These are phyloP conservation scores for Chlamydomonas applanata DNA, from an alignment of 139 green algal species.

Conservation along the genomic window DNA sequence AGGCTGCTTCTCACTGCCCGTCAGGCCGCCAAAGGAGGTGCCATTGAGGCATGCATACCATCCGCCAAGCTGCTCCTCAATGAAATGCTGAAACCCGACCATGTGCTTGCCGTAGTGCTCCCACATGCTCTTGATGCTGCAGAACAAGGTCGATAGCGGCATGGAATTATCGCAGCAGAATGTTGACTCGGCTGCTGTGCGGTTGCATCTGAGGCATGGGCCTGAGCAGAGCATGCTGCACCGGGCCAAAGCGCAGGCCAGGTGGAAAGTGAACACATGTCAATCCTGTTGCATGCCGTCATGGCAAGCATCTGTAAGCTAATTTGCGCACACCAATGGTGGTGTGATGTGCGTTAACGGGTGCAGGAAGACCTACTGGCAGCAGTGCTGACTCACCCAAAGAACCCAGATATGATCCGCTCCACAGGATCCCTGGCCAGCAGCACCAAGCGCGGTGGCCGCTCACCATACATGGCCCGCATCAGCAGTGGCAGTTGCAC, in stretches of 20 bases:
- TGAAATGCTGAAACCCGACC: neutral
- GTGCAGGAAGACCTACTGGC: too few relatives aligned
- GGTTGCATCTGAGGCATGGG: neutral
- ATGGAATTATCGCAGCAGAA: too few relatives aligned
- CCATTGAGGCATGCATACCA: neutral
- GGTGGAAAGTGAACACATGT: neutral
- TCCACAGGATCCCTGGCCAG: constrained; percentile 13
- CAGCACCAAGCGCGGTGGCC: constrained; percentile 15
- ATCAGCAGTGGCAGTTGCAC: constrained; percentile 22
- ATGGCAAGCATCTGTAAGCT: neutral
- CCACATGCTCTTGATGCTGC: neutral
- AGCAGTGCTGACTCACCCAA: neutral
- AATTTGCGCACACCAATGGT: neutral
- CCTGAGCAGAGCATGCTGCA: neutral
- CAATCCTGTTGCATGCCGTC: neutral
- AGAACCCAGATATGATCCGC: constrained; percentile 1
- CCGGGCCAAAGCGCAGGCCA: neutral
- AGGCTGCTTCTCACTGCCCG: neutral
- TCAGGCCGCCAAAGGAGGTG: neutral
- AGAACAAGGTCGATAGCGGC: too few relatives aligned
- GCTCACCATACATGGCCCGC: constrained; percentile 21
- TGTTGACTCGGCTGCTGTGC: too few relatives aligned
- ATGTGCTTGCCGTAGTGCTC: neutral
- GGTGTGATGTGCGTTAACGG: too few relatives aligned
- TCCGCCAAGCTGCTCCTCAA: neutral